phyloP scores from a whole-genome alignment of 768 basidiomycete species.

The Rhizopogon rudus region DNA sequence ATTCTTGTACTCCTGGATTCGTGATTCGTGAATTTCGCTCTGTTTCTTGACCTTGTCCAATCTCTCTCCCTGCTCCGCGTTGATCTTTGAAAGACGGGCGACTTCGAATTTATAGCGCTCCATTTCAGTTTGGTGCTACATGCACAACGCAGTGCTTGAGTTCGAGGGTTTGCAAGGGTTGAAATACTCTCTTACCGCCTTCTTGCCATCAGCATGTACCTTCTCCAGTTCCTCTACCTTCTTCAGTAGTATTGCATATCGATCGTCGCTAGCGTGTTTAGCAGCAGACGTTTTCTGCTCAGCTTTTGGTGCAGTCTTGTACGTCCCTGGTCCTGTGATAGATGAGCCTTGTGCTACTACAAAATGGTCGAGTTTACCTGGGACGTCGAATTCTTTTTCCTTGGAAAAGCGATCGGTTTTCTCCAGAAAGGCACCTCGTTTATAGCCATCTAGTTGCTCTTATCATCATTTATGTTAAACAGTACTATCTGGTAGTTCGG shows the following conservation, averaged over 20 bases:
- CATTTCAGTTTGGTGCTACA: constrained; percentile 56
- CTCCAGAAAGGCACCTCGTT: constrained; percentile 55
- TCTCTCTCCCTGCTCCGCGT: constrained; percentile 46
- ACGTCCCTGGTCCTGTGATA: constrained; percentile 31
- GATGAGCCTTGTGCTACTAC: background rate
- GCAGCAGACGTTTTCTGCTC: constrained; percentile 22
- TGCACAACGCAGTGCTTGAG: background rate
- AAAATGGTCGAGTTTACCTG: constrained; percentile 30
- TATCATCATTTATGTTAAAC: constrained; percentile 19
- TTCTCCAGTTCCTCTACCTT: constrained; percentile 63
- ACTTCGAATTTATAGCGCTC: constrained; percentile 58
- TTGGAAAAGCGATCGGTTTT: constrained; percentile 48
- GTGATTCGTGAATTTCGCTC: constrained; percentile 48
- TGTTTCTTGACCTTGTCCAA: constrained; percentile 63
- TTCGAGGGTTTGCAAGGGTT: background rate
- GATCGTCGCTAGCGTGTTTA: constrained; percentile 31
- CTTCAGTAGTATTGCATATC: constrained; percentile 50
- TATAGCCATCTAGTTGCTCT: constrained; percentile 42
- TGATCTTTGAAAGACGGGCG: constrained; percentile 39
- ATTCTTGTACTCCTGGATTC: constrained; percentile 59
- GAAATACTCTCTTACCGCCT: constrained; percentile 38
- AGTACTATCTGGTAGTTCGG: background rate
- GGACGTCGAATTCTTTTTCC: constrained; percentile 35
- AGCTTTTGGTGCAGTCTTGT: constrained; percentile 19
- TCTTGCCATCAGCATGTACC: constrained; percentile 63